phyloP scores from a whole-genome alignment of 2,329 filamentous ascomycete genomes.

The Chrysosporium keratinophilum region DNA sequence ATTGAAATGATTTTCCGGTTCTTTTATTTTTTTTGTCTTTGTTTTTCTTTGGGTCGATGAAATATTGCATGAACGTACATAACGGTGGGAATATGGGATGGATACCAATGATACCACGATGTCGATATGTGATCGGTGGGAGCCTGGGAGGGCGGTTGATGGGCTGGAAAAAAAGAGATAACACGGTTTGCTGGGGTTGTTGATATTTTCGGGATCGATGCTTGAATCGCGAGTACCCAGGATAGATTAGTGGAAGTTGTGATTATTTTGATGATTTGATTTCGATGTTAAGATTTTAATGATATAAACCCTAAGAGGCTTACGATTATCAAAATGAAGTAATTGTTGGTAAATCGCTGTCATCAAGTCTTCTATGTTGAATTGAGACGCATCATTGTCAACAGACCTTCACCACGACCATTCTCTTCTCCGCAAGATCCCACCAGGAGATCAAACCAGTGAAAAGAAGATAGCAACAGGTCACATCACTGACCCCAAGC shows the following conservation, averaged over 20 bases:
- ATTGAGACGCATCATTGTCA: no score
- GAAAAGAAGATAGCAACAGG: slow-evolving; percentile 15
- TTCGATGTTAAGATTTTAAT: no score
- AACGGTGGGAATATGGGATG: not conserved
- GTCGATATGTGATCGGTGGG: not conserved
- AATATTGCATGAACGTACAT: not conserved
- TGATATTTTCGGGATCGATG: no score
- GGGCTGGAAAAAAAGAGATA: not conserved
- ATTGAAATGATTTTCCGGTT: slow-evolving; percentile 1
- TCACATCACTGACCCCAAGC: not conserved
- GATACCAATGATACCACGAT: slow-evolving; percentile 1
- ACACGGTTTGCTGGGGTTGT: not conserved
- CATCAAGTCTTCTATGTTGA: no score
- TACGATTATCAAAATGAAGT: no score
- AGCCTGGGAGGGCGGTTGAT: no score
- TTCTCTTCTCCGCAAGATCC: slow-evolving; percentile 17
- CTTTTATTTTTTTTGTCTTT: not conserved
- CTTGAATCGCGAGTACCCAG: no score
- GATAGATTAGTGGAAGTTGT: no score
- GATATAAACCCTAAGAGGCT: no score
- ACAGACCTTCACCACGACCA: no score
- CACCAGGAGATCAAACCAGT: slow-evolving; percentile 16
- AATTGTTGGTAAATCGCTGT: no score
- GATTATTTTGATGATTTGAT: no score
- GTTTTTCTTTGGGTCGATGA: not conserved